Base-by-base conservation (phyloP, 768 basidiomycete species). In the Pleurotus cornucopiae region DNA sequence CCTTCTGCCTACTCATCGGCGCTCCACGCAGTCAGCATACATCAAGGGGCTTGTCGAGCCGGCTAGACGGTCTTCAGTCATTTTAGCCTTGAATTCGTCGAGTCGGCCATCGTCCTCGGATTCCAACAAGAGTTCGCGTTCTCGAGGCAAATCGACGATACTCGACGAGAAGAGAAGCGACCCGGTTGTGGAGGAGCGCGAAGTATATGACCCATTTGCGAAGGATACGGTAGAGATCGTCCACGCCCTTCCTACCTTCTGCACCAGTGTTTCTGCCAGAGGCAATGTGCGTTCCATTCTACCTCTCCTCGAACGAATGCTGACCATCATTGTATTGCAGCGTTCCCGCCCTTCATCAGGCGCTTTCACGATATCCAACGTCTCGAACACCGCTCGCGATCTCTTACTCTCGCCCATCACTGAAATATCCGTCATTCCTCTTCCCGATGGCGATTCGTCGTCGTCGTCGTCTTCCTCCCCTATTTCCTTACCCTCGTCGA, bases 161-260 rank as follows among this genome's bases (percentile, higher is more conserved):
- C 21, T 20, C 14, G 9, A 3, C 30, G 46, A 48, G 46, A 25
- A 48, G 9, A 6, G 14, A 4, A 26, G 30, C 3, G 23, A 48
- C 3, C 46, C 3, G 23, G 48, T 11, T 3, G 6, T 49, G 48
- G 26, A 30, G 48, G 48, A n/a, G 13, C 14, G n/a, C n/a, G 23
- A 3, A n/a, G 48, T 34, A 34, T 34, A 34, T 34, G 30, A 34
- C 4, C 30, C 30, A 34, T 34, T 34, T 34, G 30, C 30, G 18
- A 53, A 53, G 51, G 51, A 53, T 23, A 53, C 51, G 3, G 51
- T 53, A 14, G 38, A 53, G 51, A 53, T 53, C 4, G 39, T 53
- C n/a, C 51, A 53, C 13, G 51, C 51, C 41, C 51, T 53, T 4
- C 51, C 51, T 6, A 38, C 37, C 13, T 41, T 53, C 7, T 11